Base-by-base conservation (phyloP, 2,329 filamentous ascomycete species). In the Aurifilum marmelostoma region DNA sequence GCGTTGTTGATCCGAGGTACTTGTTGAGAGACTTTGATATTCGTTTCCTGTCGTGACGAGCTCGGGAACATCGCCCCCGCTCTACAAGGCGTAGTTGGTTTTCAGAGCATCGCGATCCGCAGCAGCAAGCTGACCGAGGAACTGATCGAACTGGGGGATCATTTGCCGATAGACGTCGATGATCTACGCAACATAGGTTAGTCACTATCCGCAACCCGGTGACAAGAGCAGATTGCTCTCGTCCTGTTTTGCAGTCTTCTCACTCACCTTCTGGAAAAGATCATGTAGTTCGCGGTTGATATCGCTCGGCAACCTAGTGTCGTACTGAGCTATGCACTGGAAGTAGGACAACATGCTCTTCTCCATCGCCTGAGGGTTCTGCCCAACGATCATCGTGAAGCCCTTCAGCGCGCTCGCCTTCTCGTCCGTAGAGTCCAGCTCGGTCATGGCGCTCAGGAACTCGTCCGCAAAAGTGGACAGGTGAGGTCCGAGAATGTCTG, bases 341-440 rank as follows among this genome's bases (percentile, higher is more conserved):
- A 99, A 97, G 80, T 96, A 97, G 68, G 91, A 88, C 47, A 91
- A 84, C 54, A 99, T 84, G 69, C 90, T 92, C 73, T 91, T 91
- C 80, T 98, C 96, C 88, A 99, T 95, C 1, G 94, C 93, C 76
- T 94, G 88, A 0, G 96, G 96, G 75, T 98, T 98, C 76, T 89
- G 88, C 71, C 92, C 87, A 3, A 98, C 92, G 62, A 97, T 87
- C 73, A 91, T 86, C 67, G 92, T 92, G 81, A 99, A 97, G 0
- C 96, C 96, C 75, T 93, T 89, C 78, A 98, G 93, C 0, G 96
- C 95, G 34, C 94, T 94, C 0, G 92, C 93, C 82, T 99, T 99
- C 80, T 99, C 96, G 71, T 97, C 92, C 2, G 93, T 95, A 75
- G 92, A 91, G 65, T 93, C 91, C 41, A 98, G 91, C 72, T 93